phyloP scores from a whole-genome alignment of 495 filamentous ascomycete genomes.

The Hyaloscypha variabilis region DNA sequence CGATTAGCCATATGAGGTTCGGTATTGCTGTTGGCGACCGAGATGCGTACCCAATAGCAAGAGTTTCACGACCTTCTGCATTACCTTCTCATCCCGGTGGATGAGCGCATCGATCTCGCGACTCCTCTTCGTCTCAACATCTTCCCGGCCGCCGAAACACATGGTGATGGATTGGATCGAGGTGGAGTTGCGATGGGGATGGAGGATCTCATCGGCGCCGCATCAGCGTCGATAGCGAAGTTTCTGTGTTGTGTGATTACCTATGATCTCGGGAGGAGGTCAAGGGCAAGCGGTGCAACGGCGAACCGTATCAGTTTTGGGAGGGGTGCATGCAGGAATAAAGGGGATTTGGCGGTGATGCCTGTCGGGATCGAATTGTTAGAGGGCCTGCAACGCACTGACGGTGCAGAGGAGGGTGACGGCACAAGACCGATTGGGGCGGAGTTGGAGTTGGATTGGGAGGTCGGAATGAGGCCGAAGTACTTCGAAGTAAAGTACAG shows the following conservation, averaged over 20 bases:
- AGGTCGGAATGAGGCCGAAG: no score
- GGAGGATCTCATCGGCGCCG: slow-evolving; percentile 2
- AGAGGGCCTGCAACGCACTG: slow-evolving; percentile 10
- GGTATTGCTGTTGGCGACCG: slow-evolving; percentile 16
- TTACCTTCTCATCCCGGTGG: slow-evolving; percentile 78
- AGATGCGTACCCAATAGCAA: slow-evolving; percentile 70
- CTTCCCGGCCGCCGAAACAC: slow-evolving; percentile 63
- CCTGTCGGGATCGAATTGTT: not conserved
- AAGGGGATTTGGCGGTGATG: slow-evolving; percentile 12
- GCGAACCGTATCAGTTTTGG: slow-evolving; percentile 9
- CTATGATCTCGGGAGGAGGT: slow-evolving; percentile 2
- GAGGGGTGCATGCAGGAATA: slow-evolving; percentile 26
- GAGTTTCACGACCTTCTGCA: slow-evolving; percentile 81
- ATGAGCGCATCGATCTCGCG: slow-evolving; percentile 76
- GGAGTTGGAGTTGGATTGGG: not conserved
- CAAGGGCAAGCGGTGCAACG: not conserved
- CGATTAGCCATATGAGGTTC: slow-evolving; percentile 21
- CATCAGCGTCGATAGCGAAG: slow-evolving; percentile 8
- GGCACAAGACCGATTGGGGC: not conserved
- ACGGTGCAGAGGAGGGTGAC: not conserved
- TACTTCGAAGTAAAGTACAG: no score
- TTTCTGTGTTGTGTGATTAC: not conserved
- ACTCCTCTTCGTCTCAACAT: slow-evolving; percentile 53
- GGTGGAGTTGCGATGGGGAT: slow-evolving; percentile 8
- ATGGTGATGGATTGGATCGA: slow-evolving; percentile 44